These are phyloP conservation scores for Rhexocercosporidium sp. DNA, from an alignment of 2,329 filamentous ascomycete genomes.

Conservation along the genomic window DNA sequence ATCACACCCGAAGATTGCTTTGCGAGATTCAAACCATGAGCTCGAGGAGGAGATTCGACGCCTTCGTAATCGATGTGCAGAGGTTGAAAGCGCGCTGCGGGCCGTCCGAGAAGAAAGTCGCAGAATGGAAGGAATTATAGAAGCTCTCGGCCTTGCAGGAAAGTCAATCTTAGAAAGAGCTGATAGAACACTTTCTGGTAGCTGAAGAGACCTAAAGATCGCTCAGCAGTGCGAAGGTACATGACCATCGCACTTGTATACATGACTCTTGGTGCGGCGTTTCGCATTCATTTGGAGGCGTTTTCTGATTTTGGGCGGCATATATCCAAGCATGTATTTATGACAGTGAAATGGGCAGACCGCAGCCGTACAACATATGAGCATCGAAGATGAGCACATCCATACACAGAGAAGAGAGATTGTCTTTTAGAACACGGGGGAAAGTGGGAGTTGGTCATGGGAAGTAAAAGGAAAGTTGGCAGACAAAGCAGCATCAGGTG, in stretches of 20 bases:
- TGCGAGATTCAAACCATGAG: conserved; percentile 22
- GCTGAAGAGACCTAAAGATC: not conserved
- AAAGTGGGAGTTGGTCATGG: not conserved
- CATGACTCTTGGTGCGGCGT: conserved; percentile 2
- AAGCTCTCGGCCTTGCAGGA: conserved; percentile 30
- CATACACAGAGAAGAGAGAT: not conserved
- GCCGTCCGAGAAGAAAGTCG: conserved; percentile 36
- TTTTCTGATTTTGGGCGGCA: conserved; percentile 3
- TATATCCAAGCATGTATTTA: conserved; percentile 8
- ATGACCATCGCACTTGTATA: conserved; percentile 1
- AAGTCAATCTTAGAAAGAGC: conserved; percentile 33
- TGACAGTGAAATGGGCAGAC: not conserved
- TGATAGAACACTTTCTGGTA: conserved; percentile 24
- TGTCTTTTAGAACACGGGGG: not conserved
- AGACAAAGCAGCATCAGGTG: not conserved
- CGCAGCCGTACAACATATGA: not conserved
- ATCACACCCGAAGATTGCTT: conserved; percentile 3
- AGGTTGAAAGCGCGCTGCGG: conserved; percentile 35
- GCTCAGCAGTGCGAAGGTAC: not conserved
- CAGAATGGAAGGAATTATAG: conserved; percentile 36
- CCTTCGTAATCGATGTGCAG: conserved; percentile 35
- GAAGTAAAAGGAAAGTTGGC: not conserved
- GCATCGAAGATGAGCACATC: not conserved
- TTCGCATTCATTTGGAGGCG: conserved; percentile 2
- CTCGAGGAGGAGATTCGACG: conserved; percentile 36